Base-by-base conservation (phyloP, 73 alveolate species). In the Paramecium primaurelia region DNA sequence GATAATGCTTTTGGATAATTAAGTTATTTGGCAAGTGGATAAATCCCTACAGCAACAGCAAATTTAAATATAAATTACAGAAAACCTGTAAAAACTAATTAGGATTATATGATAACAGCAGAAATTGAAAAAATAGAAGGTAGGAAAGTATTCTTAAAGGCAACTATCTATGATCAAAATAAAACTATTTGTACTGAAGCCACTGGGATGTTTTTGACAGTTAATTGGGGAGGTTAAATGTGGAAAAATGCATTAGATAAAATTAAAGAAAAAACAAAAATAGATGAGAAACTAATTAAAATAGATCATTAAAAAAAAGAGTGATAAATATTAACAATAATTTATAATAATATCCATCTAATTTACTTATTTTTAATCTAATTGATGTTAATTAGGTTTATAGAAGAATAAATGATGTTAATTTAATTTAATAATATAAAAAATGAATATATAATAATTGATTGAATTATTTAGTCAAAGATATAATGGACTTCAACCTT, bases 31-130 rank as follows among this genome's bases (percentile, higher is more conserved):
- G 44, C 88, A 11, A 40, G 59, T 88, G 93, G 86, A 11, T 14
- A 54, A 32, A 34, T 69, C 4, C 93, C 93, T 42, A 40, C 64
- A 2, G 90, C 93, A 20, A 88, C 90, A 16, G 90, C 93, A 38
- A 88, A 88, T 44, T 71, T 88, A 30, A 88, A 88, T 88, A 69
- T 88, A 18, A 71, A 88, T 71, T 88, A 88, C 9, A 88, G 71
- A 71, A 88, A 88, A 47, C 93, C 90, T 25, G 80, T 88, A 40
- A 88, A 71, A 47, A 77, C 80, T 22, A 77, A 77, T 11, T 47
- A 88, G 8, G 93, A 88, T 44, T 88, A 88, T 36, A 89, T 89
- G 64, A 89, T 89, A 1, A 89, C 58, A 36, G n/a, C 60, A 38
- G 90, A 45, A 45, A 85, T 88, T 32, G 86, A 77, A 16, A 89